phyloP scores from a whole-genome alignment of 768 basidiomycete genomes.

The Trametes meyenii region DNA sequence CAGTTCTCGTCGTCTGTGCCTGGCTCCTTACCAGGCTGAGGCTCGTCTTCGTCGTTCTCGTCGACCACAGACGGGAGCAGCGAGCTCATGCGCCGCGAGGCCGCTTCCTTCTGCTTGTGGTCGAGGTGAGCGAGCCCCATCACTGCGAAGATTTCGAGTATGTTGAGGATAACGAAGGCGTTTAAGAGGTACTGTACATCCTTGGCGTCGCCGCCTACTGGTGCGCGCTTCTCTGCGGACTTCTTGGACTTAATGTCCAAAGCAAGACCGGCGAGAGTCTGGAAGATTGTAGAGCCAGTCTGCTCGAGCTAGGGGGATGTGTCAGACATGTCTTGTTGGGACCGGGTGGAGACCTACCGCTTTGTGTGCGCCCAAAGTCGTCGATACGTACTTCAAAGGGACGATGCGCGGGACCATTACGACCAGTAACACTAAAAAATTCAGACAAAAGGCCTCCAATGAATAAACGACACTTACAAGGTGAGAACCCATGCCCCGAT shows the following conservation, averaged over 20 bases:
- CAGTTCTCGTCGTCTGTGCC: constrained; percentile 19
- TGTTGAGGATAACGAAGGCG: constrained; percentile 57
- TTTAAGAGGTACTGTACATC: constrained; percentile 55
- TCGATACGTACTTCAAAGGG: constrained; percentile 70
- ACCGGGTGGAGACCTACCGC: constrained; percentile 46
- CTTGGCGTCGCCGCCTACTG: constrained; percentile 29
- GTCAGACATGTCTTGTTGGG: neutral
- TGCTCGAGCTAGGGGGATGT: constrained; percentile 60
- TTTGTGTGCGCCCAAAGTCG: constrained; percentile 78
- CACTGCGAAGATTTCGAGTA: constrained; percentile 57
- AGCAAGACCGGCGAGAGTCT: constrained; percentile 70
- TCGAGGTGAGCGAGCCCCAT: constrained; percentile 53
- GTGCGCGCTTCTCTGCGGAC: constrained; percentile 4
- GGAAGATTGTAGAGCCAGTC: constrained; percentile 70
- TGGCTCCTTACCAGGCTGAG: constrained; percentile 16
- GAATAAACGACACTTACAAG: constrained; percentile 47
- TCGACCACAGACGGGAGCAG: constrained; percentile 23
- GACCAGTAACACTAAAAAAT: constrained; percentile 62
- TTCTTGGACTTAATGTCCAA: constrained; percentile 52
- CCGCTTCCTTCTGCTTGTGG: constrained; percentile 39
- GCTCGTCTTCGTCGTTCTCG: constrained; percentile 9
- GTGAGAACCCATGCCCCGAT: constrained; percentile 72
- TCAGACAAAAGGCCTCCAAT: neutral
- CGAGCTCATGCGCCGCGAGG: constrained; percentile 21
- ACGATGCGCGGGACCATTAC: constrained; percentile 76